Conservation (phyloP, 2,329 filamentous ascomycete species). For the Camillea tinctor region DNA sequence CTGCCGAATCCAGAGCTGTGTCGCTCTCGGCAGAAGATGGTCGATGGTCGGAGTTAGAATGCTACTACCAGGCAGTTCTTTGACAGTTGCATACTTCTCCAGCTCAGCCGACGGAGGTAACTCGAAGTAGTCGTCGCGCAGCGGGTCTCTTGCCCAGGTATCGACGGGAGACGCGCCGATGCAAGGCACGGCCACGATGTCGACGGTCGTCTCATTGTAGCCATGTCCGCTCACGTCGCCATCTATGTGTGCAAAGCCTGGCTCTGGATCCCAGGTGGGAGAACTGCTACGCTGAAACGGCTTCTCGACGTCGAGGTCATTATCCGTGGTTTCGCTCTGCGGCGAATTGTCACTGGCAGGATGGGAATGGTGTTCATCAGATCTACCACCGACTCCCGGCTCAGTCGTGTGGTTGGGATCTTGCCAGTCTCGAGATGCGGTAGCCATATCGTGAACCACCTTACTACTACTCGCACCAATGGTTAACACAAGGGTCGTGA, state of each 20-base stretch:
- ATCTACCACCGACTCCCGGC: neutral
- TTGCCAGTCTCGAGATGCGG: neutral
- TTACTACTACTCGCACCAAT: neutral
- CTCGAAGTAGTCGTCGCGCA: slow-evolving; percentile 47
- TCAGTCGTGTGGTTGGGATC: neutral
- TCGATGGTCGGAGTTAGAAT: slow-evolving; percentile 34
- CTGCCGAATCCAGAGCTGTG: slow-evolving; percentile 52
- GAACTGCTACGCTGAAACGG: slow-evolving; percentile 22
- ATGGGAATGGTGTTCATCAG: neutral
- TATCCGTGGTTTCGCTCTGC: neutral
- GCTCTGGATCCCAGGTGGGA: slow-evolving; percentile 33
- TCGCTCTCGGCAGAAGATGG: slow-evolving; percentile 31
- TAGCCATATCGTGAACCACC: slow-evolving; percentile 4
- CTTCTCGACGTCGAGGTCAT: slow-evolving; percentile 14
- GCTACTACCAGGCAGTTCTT: slow-evolving; percentile 31
- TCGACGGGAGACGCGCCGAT: slow-evolving; percentile 51
- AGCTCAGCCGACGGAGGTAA: slow-evolving; percentile 28
- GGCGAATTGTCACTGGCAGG: neutral
- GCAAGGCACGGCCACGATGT: slow-evolving; percentile 54
- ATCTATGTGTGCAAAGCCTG: slow-evolving; percentile 42
- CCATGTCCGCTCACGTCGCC: slow-evolving; percentile 42
- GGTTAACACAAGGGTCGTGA: neutral
- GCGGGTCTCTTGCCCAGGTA: slow-evolving; percentile 52
- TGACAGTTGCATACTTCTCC: slow-evolving; percentile 29
- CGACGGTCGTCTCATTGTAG: slow-evolving; percentile 54